These are phyloP conservation scores for Mortierella antarctica DNA, from an alignment of 192 early-diverging fungal genomes.

Conservation along the genomic window DNA sequence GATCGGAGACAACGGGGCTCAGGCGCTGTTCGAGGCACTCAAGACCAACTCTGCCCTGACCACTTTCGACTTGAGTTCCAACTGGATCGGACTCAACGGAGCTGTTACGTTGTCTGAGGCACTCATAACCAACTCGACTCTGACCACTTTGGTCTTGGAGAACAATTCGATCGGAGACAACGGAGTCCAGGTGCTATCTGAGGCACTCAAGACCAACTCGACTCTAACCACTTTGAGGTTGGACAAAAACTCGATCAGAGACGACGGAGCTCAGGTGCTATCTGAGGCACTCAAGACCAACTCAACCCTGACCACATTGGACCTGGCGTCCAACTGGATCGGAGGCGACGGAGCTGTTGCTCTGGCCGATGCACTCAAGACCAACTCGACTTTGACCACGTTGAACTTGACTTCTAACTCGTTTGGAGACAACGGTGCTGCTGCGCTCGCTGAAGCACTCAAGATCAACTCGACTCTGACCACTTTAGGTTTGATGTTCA, in stretches of 20 bases:
- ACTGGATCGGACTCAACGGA: too few species aligned
- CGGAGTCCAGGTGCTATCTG: neutral
- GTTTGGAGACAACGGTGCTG: neutral
- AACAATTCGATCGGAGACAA: too few species aligned
- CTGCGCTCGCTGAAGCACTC: conserved; percentile 4
- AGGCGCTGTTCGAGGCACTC: too few species aligned
- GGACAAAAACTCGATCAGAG: neutral
- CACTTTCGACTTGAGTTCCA: too few species aligned
- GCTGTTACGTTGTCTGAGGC: too few species aligned
- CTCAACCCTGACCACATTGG: conserved; percentile 1
- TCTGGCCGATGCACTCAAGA: conserved; percentile 1
- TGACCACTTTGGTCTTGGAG: too few species aligned
- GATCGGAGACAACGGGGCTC: too few species aligned
- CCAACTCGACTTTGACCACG: neutral
- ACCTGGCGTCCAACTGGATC: neutral
- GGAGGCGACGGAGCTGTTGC: neutral
- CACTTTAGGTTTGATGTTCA: neutral
- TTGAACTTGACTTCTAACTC: neutral
- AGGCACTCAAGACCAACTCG: conserved; percentile 26
- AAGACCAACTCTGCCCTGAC: too few species aligned
- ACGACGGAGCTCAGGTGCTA: neutral
- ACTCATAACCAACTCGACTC: too few species aligned
- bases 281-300: conserved; percentile 12
- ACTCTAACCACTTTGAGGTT: conserved; percentile 12
- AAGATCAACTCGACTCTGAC: neutral